Conservation (phyloP, 106 monocot species). For the Dendrobium huoshanense region DNA sequence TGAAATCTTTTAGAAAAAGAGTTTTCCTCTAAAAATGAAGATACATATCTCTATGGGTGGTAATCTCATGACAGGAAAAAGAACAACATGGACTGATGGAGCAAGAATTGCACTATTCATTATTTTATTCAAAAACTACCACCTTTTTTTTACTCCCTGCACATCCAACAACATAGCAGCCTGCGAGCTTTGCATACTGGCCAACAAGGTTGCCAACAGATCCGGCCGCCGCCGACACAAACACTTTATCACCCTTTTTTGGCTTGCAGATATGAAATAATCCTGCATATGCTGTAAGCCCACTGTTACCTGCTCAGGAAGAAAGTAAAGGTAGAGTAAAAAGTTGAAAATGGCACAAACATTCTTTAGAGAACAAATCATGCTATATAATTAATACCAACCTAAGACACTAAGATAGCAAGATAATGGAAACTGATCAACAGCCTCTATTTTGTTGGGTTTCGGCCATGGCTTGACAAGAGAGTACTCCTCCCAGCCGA, state of each 20-base stretch:
- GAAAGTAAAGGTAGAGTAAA: background rate
- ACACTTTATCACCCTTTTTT: conserved; percentile 21
- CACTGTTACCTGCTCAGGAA: conserved; percentile 8
- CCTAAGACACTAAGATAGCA: background rate
- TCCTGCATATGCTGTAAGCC: conserved; percentile 23
- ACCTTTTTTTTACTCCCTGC: conserved; percentile 9
- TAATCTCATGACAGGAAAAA: too few relatives aligned
- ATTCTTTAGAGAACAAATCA: background rate
- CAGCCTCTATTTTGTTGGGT: background rate
- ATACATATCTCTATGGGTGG: too few relatives aligned
- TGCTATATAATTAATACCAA: background rate
- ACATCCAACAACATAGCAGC: conserved; percentile 25
- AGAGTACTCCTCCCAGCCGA: conserved; percentile 27
- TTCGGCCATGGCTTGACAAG: conserved; percentile 4
- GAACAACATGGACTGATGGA: too few relatives aligned
- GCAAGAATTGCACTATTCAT: too few relatives aligned
- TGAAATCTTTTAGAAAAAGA: too few relatives aligned
- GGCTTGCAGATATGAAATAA: conserved; percentile 18
- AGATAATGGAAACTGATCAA: background rate
- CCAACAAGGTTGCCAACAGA: conserved; percentile 26
- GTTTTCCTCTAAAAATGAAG: too few relatives aligned
- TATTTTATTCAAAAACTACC: too few relatives aligned
- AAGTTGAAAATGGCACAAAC: background rate
- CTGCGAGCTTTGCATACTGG: conserved; percentile 21
- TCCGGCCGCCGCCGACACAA: conserved; percentile 29